Evolutionary conservation across 2,329 filamentous ascomycete species (phyloP), one percentile per base, ranked within the genome.

Genomic region (Fusarium piperis): DNA sequence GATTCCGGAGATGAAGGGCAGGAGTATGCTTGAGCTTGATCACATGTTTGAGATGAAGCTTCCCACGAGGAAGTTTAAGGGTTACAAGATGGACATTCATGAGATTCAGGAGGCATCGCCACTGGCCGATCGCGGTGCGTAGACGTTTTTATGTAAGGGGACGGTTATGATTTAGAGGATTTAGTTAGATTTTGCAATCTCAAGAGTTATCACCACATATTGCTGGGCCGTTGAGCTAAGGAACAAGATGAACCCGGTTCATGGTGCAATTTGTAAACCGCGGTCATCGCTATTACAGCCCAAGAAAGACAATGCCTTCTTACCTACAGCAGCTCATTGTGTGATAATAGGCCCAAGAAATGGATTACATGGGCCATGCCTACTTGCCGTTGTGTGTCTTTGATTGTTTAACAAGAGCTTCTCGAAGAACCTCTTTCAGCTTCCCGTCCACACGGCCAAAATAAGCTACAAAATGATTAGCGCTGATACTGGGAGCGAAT

Each of bases 1-100:
- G 2, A 39, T 76, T 0, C 74, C 74, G 0, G 74, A 76, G 65
- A 75, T 75, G 72, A 76, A 75, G 38, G 74, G 70, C 8, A 28
- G 72, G n/a, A 76, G 63, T 1, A 52, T 67, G 8, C 65, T 62
- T n/a, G 74, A 76, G 20, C 71, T 76, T 33, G 74, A 76, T 18
- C 63, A 73, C 4, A 75, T 76, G 74, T 76, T 76, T 35, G 62
- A 61, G 6, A 52, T 73, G 39, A 36, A 23, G 15, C 16, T 76
- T 0, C 56, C 65, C 4, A 51, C 73, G 2, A 69, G 74, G 10
- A 36, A 56, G 13, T 76, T 76, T 13, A 65, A 73, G 62, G 6
- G 30, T 2, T 68, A 36, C 3, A 71, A 56, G 53, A 46, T 58
- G n/a, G 61, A 66, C 38, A 13, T 15, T 1, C 52, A 68, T 23